Base-by-base conservation (phyloP, 148 eudicot genomes). In the Chenopodium album region DNA sequence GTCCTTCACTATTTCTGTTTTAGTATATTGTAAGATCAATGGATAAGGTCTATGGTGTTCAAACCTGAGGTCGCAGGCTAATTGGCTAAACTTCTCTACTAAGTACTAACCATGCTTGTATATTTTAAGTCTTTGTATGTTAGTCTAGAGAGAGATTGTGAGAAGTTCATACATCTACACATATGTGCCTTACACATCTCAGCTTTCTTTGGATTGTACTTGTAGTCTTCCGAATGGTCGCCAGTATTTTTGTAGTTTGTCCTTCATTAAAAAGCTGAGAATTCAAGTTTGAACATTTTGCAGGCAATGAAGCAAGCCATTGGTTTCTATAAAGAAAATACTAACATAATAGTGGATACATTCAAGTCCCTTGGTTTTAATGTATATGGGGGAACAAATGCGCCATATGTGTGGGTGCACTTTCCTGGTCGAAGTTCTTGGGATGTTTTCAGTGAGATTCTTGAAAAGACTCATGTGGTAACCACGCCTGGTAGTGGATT, bases 401-500 rank as follows among this genome's bases (percentile, higher is more conserved):
- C 98, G 4, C 98, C 98, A 14, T 92, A 92, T 66, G 98, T 94
- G 78, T 94, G 98, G 98, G 92, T 94, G 29, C 92, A 92, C 87
- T 94, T 94, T 82, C 97, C 98, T 17, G 98, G 98, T 9, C 90
- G 60, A 75, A 95, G 93, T 81, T 95, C 98, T 17, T 95, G 98
- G 98, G 98, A 95, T 50, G 97, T 93, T 67, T 95, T 95, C 75
- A 78, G 90, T 11, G 98, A 95, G 88, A 93, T 95, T 62, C 94
- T 93, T 0, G 95, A 92, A 93, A 94, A 94, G 91, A 92, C 97
- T 64, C 98, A 90, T 74, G 90, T 91, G 68, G 94, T 93, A 9
- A 91, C 93, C 9, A 92, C 98, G 6, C 96, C 98, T 64, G 97
- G 97, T 34, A 91, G 97, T 77, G 97, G 96, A 23, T 94, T 93